A percentile compares a stretch with the other conserved stretches of the same genome.
Conservation (phyloP, 371 early-diverging fungal species). For the Batrachochytrium dendrobatidis region DNA sequence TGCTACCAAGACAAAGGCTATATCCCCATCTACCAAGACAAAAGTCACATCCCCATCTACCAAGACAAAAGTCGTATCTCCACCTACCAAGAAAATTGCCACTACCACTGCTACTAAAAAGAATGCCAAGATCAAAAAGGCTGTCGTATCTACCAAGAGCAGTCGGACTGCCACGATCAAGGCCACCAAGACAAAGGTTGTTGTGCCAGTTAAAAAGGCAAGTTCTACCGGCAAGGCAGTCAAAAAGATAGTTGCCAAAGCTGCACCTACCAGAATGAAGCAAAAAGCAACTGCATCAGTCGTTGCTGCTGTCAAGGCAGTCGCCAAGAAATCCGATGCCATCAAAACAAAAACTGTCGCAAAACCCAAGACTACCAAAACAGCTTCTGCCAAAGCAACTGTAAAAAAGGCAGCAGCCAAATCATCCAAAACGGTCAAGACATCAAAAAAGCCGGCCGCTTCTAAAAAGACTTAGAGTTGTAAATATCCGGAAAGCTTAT, state of each 20-base stretch:
- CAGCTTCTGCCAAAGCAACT: background rate
- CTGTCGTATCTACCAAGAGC: slow-evolving; percentile 11
- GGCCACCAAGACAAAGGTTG: slow-evolving; percentile 32
- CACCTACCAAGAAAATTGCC: slow-evolving; percentile 34
- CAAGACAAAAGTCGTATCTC: slow-evolving; percentile 36
- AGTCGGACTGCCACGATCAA: too few relatives aligned
- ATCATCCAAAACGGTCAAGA: too few relatives aligned
- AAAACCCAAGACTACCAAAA: background rate
- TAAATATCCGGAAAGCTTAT: too few relatives aligned
- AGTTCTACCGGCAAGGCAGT: slow-evolving; percentile 20
- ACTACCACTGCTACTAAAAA: slow-evolving; percentile 25
- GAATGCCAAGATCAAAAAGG: slow-evolving; percentile 30
- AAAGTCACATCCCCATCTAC: slow-evolving; percentile 40
- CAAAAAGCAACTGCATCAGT: too few relatives aligned
- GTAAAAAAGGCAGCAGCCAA: too few relatives aligned
- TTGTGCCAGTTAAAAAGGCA: slow-evolving; percentile 32
- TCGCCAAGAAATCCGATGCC: slow-evolving; percentile 6
- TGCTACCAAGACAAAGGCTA: slow-evolving; percentile 14
- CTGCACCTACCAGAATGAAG: too few relatives aligned
- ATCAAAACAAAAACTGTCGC: background rate
- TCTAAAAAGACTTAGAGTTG: too few relatives aligned
- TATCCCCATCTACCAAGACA: slow-evolving; percentile 30
- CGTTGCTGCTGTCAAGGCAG: slow-evolving; percentile 13
- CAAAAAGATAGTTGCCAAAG: slow-evolving; percentile 38
- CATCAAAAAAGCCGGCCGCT: too few relatives aligned